Evolutionary conservation across 306 rosid genomes (phyloP).

Genomic region (Hippophae rhamnoides): DNA sequence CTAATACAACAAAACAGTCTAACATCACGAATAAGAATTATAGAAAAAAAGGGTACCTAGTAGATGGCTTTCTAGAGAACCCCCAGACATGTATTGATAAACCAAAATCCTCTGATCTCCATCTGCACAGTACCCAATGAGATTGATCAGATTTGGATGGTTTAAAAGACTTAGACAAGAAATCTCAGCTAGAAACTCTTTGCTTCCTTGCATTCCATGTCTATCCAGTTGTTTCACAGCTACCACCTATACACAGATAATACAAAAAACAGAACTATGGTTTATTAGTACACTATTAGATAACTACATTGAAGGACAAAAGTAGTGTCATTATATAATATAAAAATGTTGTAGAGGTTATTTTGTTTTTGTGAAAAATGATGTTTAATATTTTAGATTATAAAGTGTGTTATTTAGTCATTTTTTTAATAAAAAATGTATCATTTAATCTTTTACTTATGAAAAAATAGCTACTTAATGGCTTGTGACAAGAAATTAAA

Average conservation of each 20-base stretch:
- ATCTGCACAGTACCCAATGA: constrained; percentile 82
- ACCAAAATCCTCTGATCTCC: constrained; percentile 96
- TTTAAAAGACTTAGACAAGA: constrained; percentile 45
- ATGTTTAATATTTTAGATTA: no score
- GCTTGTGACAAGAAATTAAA: no score
- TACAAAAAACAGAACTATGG: background rate
- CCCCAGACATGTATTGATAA: constrained; percentile 57
- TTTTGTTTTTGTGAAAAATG: no score
- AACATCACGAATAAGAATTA: background rate
- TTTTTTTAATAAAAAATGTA: no score
- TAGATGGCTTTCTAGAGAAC: constrained; percentile 50
- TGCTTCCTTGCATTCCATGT: constrained; percentile 60
- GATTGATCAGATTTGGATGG: constrained; percentile 68
- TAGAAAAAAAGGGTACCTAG: constrained; percentile 34
- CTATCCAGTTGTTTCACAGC: constrained; percentile 95
- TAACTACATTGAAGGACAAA: background rate
- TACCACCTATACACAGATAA: constrained; percentile 39
- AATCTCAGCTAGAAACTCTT: constrained; percentile 70
- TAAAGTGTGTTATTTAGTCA: no score
- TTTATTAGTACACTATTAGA: no score
- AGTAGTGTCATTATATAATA: background rate
- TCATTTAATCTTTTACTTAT: no score
- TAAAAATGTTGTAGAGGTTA: no score
- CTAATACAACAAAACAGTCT: background rate
- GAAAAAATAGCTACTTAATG: no score